These are phyloP conservation scores for Coemansia sp. DNA, from an alignment of 192 early-diverging fungal genomes.

Conservation along the genomic window DNA sequence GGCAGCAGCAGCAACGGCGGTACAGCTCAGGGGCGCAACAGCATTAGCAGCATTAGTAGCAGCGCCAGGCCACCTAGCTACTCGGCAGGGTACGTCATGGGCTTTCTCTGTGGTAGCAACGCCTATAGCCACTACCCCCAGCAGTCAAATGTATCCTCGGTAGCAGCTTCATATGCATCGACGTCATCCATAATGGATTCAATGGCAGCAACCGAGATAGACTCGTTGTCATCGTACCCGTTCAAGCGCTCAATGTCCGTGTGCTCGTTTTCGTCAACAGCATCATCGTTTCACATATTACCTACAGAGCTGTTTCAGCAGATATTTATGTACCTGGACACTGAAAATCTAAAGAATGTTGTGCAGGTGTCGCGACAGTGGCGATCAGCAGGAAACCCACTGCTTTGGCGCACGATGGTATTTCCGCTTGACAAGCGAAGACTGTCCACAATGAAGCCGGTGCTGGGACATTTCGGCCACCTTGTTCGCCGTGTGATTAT, in stretches of 20 bases:
- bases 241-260: slow-evolving; percentile 34
- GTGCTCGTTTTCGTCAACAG: slow-evolving; percentile 45
- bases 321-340: slow-evolving; percentile 33
- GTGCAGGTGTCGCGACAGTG: slow-evolving; percentile 48
- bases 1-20: slow-evolving; percentile 16
- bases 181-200: slow-evolving; percentile 53
- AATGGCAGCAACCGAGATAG: slow-evolving; percentile 42
- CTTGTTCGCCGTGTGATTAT: slow-evolving; percentile 45
- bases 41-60: slow-evolving; percentile 15
- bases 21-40: slow-evolving; percentile 10
- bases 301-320: slow-evolving; percentile 45
- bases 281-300: slow-evolving; percentile 35
- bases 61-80: slow-evolving; percentile 40
- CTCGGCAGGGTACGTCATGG: slow-evolving; percentile 31
- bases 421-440: slow-evolving; percentile 53
- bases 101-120: slow-evolving; percentile 26
- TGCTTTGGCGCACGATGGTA: slow-evolving; percentile 51
- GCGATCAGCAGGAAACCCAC: slow-evolving; percentile 43
- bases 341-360: slow-evolving; percentile 31
- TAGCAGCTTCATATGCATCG: slow-evolving; percentile 49
- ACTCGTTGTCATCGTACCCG: slow-evolving; percentile 42
- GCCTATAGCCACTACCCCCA: slow-evolving; percentile 31
- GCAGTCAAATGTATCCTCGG: slow-evolving; percentile 43
- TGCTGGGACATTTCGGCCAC: slow-evolving; percentile 38
- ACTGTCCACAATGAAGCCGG: slow-evolving; percentile 42